Evolutionary conservation across 768 basidiomycete genomes (phyloP).

Genomic region (Boletus insuetus): DNA sequence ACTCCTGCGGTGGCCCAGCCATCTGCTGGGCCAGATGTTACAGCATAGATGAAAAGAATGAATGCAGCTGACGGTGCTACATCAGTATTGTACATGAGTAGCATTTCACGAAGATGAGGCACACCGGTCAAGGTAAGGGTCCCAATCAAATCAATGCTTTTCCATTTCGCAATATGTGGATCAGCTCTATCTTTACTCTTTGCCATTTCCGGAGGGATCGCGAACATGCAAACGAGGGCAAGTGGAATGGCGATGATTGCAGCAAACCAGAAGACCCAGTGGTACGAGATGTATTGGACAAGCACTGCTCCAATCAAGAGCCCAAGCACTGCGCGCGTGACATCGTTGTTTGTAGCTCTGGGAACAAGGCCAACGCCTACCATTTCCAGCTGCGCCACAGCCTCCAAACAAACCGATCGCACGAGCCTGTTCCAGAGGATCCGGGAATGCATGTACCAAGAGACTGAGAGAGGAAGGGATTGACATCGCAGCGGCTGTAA

Average conservation of each 20-base stretch:
- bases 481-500: slow-evolving; percentile 45
- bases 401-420: slow-evolving; percentile 48
- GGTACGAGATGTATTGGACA: slow-evolving; percentile 39
- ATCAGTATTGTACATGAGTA: not conserved
- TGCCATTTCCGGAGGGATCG: slow-evolving; percentile 31
- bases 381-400: slow-evolving; percentile 45
- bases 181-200: slow-evolving; percentile 1
- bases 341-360: not conserved
- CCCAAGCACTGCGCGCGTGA: slow-evolving; percentile 34
- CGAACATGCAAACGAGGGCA: slow-evolving; percentile 28
- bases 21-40: slow-evolving; percentile 45
- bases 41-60: slow-evolving; percentile 41
- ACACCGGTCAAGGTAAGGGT: slow-evolving; percentile 38
- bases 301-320: slow-evolving; percentile 43
- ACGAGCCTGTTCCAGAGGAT: slow-evolving; percentile 43
- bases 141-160: slow-evolving; percentile 38
- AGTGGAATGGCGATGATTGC: slow-evolving; percentile 38
- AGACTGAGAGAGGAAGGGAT: slow-evolving; percentile 51
- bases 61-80: slow-evolving; percentile 27
- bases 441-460: slow-evolving; percentile 49
- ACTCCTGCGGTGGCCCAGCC: slow-evolving; percentile 50
- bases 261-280: slow-evolving; percentile 52
- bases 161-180: slow-evolving; percentile 17
- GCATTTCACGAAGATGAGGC: not conserved
- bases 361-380: slow-evolving; percentile 15